These are phyloP conservation scores for Petunia axillaris DNA, from an alignment of 257 asterid species.

Conservation along the genomic window DNA sequence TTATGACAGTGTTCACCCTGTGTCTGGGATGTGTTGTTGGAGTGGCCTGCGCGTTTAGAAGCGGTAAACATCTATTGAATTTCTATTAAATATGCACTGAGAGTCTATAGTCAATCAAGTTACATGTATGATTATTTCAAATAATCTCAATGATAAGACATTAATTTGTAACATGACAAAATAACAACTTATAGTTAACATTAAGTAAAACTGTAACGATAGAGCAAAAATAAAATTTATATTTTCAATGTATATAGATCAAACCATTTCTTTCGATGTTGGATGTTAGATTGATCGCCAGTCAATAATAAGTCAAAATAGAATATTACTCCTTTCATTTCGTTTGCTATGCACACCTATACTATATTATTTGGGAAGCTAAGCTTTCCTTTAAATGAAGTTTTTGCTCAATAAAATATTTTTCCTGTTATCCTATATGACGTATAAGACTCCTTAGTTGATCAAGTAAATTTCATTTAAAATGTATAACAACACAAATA, in stretches of 20 bases:
- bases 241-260: neutral
- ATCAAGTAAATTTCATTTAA: no score
- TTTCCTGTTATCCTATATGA: neutral
- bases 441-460: no score
- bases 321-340: no score
- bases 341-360: no score
- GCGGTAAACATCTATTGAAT: constrained; percentile 38
- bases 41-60: constrained; percentile 45
- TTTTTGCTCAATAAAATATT: neutral
- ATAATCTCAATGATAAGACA: neutral
- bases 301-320: no score
- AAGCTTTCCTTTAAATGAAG: no score
- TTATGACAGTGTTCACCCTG: constrained; percentile 61
- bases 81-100: no score
- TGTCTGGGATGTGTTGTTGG: constrained; percentile 59
- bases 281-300: neutral
- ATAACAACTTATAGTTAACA: neutral
- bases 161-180: neutral
- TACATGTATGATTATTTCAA: no score
- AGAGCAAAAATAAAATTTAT: neutral
- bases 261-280: neutral
- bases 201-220: no score
- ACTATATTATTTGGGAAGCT: no score
- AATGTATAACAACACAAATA: no score
- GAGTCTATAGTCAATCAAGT: no score